phyloP scores from a whole-genome alignment of 2,329 filamentous ascomycete genomes.

The Fusarium paranaense region DNA sequence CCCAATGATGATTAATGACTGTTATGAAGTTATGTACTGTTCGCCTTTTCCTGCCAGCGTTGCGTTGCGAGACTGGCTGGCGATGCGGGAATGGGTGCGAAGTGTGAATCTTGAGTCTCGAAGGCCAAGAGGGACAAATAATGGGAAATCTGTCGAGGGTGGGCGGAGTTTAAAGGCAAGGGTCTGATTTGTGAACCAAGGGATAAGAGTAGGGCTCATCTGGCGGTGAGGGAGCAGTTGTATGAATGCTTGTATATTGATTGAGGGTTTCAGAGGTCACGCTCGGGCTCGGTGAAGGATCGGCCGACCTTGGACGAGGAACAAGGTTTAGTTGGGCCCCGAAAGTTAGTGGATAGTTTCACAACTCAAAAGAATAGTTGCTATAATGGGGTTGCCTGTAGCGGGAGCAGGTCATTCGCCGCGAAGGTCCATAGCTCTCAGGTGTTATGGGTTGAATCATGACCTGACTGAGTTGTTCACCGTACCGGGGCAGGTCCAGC shows the following conservation, averaged over 20 bases:
- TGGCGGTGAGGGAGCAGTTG: constrained; percentile 9
- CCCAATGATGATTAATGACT: constrained; percentile 56
- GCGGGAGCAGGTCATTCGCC: not conserved
- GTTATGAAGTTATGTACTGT: constrained; percentile 39
- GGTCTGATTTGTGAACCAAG: constrained; percentile 15
- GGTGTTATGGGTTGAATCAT: not conserved
- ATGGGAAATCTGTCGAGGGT: not conserved
- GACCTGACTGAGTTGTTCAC: constrained; percentile 10
- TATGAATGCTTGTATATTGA: constrained; percentile 7
- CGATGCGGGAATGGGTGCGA: constrained; percentile 7
- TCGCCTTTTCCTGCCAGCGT: constrained; percentile 13
- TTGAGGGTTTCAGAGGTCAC: not conserved
- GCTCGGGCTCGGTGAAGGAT: constrained; percentile 6
- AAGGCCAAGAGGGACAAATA: constrained; percentile 11
- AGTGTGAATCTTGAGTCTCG: constrained; percentile 21
- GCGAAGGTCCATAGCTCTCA: not conserved
- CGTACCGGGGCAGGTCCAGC: constrained; percentile 19
- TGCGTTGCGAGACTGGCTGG: constrained; percentile 15
- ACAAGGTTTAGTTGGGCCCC: not conserved
- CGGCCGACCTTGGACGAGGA: not conserved
- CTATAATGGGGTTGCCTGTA: not conserved
- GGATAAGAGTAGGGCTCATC: constrained; percentile 2
- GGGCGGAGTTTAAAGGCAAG: constrained; percentile 11
- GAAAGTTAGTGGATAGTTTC: not conserved
- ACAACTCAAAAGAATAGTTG: constrained; percentile 8